Conservation (phyloP, 805 yeast genomes). For the Candida pseudofarinosa region DNA sequence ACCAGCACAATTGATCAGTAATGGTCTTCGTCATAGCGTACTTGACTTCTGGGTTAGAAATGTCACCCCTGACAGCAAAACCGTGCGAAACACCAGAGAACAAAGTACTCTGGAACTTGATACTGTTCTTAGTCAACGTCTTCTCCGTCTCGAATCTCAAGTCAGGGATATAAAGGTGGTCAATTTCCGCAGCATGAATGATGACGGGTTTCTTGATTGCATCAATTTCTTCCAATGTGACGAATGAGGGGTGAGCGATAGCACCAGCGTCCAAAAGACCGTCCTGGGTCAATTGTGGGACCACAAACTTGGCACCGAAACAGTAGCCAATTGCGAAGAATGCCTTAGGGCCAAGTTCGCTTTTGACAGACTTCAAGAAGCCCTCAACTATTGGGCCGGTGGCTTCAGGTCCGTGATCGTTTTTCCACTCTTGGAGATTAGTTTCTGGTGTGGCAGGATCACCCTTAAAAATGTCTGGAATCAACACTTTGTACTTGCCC, state of each 20-base stretch:
- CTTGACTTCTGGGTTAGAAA: slow-evolving; percentile 42
- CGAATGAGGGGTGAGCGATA: slow-evolving; percentile 75
- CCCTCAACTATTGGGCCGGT: slow-evolving; percentile 46
- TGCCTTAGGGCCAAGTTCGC: slow-evolving; percentile 27
- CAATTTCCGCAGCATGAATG: slow-evolving; percentile 69
- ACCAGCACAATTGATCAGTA: slow-evolving; percentile 31
- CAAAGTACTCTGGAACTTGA: slow-evolving; percentile 53
- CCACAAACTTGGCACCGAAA: slow-evolving; percentile 22
- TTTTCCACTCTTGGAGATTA: slow-evolving; percentile 45
- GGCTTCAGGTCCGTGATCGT: slow-evolving; percentile 46
- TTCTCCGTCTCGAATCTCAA: slow-evolving; percentile 55
- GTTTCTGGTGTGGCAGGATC: slow-evolving; percentile 25
- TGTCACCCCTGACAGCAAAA: slow-evolving; percentile 71
- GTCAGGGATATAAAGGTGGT: slow-evolving; percentile 54
- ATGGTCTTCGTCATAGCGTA: slow-evolving; percentile 68
- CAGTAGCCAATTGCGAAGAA: slow-evolving; percentile 20
- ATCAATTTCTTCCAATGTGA: slow-evolving; percentile 56
- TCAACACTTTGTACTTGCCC: slow-evolving; percentile 57
- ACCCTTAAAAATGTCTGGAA: slow-evolving; percentile 72
- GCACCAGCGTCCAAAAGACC: slow-evolving; percentile 58
- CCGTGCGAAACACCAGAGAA: slow-evolving; percentile 69
- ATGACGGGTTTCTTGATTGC: slow-evolving; percentile 55
- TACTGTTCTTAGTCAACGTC: slow-evolving; percentile 40
- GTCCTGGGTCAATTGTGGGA: slow-evolving; percentile 22
- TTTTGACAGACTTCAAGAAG: slow-evolving; percentile 43